Evolutionary conservation across 164 flowering plant species (phyloP).

Genomic region (Piper longum): DNA sequence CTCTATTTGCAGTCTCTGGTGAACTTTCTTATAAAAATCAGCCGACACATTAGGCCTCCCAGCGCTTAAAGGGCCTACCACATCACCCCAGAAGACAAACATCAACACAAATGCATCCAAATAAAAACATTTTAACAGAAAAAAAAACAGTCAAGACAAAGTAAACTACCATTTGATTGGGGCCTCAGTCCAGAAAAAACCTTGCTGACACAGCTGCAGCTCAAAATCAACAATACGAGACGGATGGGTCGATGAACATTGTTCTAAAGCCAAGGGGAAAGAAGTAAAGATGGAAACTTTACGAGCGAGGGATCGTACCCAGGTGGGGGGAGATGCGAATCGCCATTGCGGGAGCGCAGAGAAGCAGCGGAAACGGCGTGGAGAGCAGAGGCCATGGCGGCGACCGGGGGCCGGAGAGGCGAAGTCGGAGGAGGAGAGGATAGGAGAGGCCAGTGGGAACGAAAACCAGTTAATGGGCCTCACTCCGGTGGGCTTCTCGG

Average conservation of each 20-base stretch:
- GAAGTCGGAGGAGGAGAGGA: not conserved
- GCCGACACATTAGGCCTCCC: conserved; percentile 31
- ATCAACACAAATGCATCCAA: not conserved
- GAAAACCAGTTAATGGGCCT: not conserved
- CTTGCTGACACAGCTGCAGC: conserved; percentile 35
- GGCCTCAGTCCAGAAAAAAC: conserved; percentile 42
- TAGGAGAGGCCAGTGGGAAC: not conserved
- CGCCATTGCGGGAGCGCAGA: conserved; percentile 16
- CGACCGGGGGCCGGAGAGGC: not conserved
- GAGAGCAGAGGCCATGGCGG: conserved; percentile 24
- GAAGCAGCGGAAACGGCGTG: conserved; percentile 19
- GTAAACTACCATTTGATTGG: conserved; percentile 34
- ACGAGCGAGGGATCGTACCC: not conserved
- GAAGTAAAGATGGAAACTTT: conserved; percentile 14
- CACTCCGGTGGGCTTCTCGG: not conserved
- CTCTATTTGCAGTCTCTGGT: conserved; percentile 37
- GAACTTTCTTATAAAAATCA: conserved; percentile 47
- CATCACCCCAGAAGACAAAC: not conserved
- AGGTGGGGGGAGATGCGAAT: conserved; percentile 20
- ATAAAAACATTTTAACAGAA: not conserved
- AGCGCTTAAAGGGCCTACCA: conserved; percentile 26
- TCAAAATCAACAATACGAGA: conserved; percentile 1
- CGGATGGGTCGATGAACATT: no score
- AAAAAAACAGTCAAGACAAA: not conserved
- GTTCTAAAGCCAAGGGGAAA: not conserved